Base-by-base conservation (phyloP, 257 asterid genomes). In the Fraxinus pennsylvanica region DNA sequence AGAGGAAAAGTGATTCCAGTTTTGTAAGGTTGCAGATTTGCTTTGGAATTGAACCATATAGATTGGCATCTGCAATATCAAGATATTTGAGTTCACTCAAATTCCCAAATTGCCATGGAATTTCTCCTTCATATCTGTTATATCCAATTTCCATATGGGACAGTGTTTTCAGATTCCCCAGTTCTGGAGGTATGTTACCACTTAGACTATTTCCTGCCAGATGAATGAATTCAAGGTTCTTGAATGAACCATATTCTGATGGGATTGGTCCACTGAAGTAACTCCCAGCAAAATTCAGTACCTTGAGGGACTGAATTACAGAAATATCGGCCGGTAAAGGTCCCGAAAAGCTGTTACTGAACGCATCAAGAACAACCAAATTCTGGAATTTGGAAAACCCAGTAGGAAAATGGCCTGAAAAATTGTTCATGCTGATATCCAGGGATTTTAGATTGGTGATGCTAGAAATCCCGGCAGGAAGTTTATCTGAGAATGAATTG, bases 71-170 rank as follows among this genome's bases (percentile, higher is more conserved):
- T 9, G 98, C 97, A 65, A 96, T 91, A 77, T 96, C 99, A 76
- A 96, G 98, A 87, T 96, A 96, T 70, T 69, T 81, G 68, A 96
- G 92, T 66, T 74, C 85, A 79, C 91, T 89, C 94, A 92, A 80
- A 68, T 92, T 92, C 25, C 99, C 98, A 27, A 96, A 85, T 76
- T 96, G 88, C 98, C 91, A 91, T 7, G 99, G 98, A 78, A 96
- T 90, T 72, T 73, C 93, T 63, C 99, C 92, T 66, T 88, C 87
- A 71, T 91, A 96, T 3, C 81, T 73, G 63, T 96, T 96, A 81
- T 96, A 96, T 27, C 99, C 99, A 79, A 96, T 96, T 86, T 96
- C 99, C 97, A 96, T 93, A 36, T 96, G 99, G 14, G 91, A 75
- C 68, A 96, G 75, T 1, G 90, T 86, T 72, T 75, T 82, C 38